phyloP scores from a whole-genome alignment of 331 rosid genomes.

The Arachis monticola region DNA sequence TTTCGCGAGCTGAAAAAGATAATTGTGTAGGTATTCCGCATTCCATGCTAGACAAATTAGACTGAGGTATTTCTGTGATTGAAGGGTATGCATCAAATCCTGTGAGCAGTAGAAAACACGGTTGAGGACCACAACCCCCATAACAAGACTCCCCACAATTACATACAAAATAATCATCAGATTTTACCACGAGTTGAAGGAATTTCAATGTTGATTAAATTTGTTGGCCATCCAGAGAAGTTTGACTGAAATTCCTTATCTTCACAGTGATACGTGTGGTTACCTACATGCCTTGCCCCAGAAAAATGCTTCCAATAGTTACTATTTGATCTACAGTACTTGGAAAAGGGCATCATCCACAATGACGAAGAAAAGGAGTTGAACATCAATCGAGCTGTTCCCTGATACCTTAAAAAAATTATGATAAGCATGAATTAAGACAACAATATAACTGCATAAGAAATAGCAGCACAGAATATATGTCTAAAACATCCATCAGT shows the following conservation, averaged over 20 bases:
- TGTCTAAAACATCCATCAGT: slow-evolving; percentile 34
- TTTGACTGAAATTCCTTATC: slow-evolving; percentile 63
- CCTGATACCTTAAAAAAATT: slow-evolving; percentile 69
- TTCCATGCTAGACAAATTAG: slow-evolving; percentile 79
- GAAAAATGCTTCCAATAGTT: slow-evolving; percentile 72
- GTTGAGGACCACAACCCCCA: slow-evolving; percentile 37
- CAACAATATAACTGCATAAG: slow-evolving; percentile 25
- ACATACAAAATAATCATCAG: slow-evolving; percentile 33
- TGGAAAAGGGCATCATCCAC: slow-evolving; percentile 98
- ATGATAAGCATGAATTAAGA: slow-evolving; percentile 49
- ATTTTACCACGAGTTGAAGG: slow-evolving; percentile 72
- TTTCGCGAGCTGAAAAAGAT: slow-evolving; percentile 96
- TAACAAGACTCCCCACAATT: slow-evolving; percentile 33
- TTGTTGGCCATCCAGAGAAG: slow-evolving; percentile 94
- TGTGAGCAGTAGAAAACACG: slow-evolving; percentile 45
- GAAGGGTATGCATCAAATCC: slow-evolving; percentile 85
- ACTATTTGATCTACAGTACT: slow-evolving; percentile 76
- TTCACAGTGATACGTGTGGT: slow-evolving; percentile 71
- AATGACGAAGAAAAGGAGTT: slow-evolving; percentile 90
- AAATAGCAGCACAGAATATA: slow-evolving; percentile 24
- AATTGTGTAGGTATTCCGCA: slow-evolving; percentile 90
- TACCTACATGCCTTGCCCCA: slow-evolving; percentile 44
- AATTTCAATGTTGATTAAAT: slow-evolving; percentile 85
- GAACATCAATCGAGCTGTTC: slow-evolving; percentile 92
- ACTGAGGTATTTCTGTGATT: slow-evolving; percentile 56